Evolutionary conservation across 805 yeast genomes (phyloP).

Genomic region (Sugiyamaella smithiae): DNA sequence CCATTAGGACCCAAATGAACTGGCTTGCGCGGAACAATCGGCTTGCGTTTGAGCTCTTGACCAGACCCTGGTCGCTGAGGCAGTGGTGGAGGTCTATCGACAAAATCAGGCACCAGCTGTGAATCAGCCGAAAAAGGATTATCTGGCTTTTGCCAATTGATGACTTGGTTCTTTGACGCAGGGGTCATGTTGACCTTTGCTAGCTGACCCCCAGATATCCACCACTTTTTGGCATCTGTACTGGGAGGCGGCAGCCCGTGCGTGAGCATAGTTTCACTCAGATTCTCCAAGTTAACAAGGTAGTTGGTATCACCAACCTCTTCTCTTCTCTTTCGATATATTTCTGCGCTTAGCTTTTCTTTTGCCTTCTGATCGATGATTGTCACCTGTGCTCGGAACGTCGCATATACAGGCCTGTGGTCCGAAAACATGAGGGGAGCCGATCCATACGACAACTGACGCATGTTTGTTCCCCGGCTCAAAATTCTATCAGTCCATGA

Average conservation of each 20-base stretch:
- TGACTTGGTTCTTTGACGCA: conserved; percentile 42
- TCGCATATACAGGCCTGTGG: conserved; percentile 89
- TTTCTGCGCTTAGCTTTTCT: conserved; percentile 50
- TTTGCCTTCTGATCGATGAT: conserved; percentile 65
- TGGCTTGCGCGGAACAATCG: conserved; percentile 16
- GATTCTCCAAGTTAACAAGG: conserved; percentile 28
- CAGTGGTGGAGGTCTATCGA: conserved; percentile 30
- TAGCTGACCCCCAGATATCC: conserved; percentile 76
- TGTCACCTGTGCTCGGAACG: conserved; percentile 63
- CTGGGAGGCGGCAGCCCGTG: conserved; percentile 82
- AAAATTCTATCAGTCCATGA: conserved; percentile 95
- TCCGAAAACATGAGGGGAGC: conserved; percentile 71
- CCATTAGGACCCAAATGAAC: conserved; percentile 7
- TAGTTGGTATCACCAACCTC: conserved; percentile 36
- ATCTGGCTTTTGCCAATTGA: conserved; percentile 66
- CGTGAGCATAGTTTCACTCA: conserved; percentile 28
- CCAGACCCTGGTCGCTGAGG: conserved; percentile 11
- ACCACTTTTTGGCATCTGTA: conserved; percentile 81
- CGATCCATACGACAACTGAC: conserved; percentile 67
- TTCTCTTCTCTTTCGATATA: conserved; percentile 57
- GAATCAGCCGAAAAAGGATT: conserved; percentile 63
- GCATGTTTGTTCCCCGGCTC: conserved; percentile 54
- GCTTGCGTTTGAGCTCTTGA: background rate
- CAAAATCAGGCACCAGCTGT: conserved; percentile 52
- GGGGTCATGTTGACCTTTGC: conserved; percentile 55